Evolutionary conservation across 352 stramenopile species (phyloP).

Genomic region (Globisporangium yorkense): DNA sequence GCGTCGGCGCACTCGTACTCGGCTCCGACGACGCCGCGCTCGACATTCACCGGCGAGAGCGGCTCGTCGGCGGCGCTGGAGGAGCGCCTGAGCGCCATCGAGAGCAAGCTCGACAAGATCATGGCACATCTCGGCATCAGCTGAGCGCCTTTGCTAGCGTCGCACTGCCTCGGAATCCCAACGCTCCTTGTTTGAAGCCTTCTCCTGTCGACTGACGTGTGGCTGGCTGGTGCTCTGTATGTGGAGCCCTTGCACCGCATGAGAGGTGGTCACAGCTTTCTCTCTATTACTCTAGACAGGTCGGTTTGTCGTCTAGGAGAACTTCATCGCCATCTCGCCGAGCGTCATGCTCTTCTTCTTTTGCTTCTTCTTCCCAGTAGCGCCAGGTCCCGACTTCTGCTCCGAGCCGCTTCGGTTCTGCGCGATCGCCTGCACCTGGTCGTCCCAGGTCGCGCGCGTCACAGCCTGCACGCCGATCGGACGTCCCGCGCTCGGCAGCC

Average conservation of each 20-base stretch:
- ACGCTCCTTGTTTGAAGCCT: not conserved
- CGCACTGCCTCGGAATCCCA: not conserved
- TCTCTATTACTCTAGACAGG: not conserved
- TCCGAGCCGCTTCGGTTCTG: slow-evolving; percentile 38
- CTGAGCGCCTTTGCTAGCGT: slow-evolving; percentile 13
- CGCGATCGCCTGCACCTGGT: slow-evolving; percentile 66
- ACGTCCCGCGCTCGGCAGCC: slow-evolving; percentile 48
- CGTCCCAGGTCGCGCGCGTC: slow-evolving; percentile 77
- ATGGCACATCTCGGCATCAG: slow-evolving; percentile 76
- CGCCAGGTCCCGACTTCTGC: slow-evolving; percentile 3
- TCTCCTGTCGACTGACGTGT: not conserved
- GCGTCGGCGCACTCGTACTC: slow-evolving; percentile 24
- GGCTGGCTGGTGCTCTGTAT: not conserved
- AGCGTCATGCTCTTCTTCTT: slow-evolving; percentile 85
- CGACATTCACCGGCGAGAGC: slow-evolving; percentile 14
- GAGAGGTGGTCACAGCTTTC: not conserved
- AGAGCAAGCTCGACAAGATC: slow-evolving; percentile 88
- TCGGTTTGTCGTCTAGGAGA: slow-evolving; percentile 31
- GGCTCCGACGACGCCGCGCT: slow-evolving; percentile 47
- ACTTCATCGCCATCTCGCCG: slow-evolving; percentile 77
- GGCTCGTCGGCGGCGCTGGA: slow-evolving; percentile 29
- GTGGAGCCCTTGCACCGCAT: no score
- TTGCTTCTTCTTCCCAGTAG: slow-evolving; percentile 56
- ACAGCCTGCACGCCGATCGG: slow-evolving; percentile 64
- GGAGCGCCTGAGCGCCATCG: slow-evolving; percentile 62